A percentile compares a stretch with the other conserved stretches of the same genome.
These are phyloP conservation scores for Mycena amicta DNA, from an alignment of 768 basidiomycete genomes.

Conservation along the genomic window DNA sequence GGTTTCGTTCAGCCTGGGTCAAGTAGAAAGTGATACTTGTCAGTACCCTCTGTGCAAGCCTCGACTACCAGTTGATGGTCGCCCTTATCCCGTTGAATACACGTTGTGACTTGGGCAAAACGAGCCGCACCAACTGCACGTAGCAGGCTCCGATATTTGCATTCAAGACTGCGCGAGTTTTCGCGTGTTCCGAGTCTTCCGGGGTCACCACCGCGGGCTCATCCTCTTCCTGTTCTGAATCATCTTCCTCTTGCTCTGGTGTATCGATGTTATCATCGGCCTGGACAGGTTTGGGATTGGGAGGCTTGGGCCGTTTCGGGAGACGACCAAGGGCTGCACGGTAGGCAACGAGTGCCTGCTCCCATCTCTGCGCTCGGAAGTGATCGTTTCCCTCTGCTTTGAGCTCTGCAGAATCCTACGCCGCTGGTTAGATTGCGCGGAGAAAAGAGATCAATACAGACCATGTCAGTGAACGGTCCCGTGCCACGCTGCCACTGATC, in stretches of 20 bases:
- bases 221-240: constrained; percentile 21
- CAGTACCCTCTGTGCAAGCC: constrained; percentile 75
- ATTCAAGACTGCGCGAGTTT: constrained; percentile 71
- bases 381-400: constrained; percentile 77
- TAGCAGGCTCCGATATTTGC: constrained; percentile 91
- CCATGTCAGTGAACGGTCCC: not conserved
- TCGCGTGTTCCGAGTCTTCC: constrained; percentile 49
- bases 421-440: too few species aligned
- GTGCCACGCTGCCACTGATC: not conserved
- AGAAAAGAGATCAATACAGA: not conserved
- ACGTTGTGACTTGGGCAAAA: too few species aligned
- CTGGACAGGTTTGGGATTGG: constrained; percentile 21
- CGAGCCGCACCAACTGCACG: constrained; percentile 72
- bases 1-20: constrained; percentile 3
- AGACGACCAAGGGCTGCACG: constrained; percentile 65
- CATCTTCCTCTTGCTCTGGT: constrained; percentile 27
- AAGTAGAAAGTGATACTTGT: not conserved
- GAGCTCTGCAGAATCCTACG: constrained; percentile 52
- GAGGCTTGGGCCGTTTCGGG: constrained; percentile 47
- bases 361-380: constrained; percentile 69
- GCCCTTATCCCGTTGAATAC: too few species aligned
- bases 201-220: constrained; percentile 27
- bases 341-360: constrained; percentile 73
- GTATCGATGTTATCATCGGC: constrained; percentile 16
- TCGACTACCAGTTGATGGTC: constrained; percentile 80